Percentiles rank a stretch among this genome's conserved stretches.
Evolutionary conservation across 2,329 filamentous ascomycete genomes (phyloP).

Genomic region (Colletotrichum endophyticum): DNA sequence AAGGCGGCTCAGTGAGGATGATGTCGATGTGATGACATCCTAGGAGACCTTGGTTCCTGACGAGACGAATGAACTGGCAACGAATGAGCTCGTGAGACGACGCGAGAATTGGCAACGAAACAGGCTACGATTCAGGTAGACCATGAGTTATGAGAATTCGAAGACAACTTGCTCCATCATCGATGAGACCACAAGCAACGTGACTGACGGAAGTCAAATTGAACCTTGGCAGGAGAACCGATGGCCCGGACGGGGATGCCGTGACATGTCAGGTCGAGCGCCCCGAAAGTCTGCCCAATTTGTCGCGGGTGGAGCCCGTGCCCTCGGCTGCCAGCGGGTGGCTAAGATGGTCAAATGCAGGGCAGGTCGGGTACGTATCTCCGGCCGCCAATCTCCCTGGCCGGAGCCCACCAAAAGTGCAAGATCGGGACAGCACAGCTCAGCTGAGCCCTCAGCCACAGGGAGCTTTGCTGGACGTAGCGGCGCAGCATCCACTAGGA

Average conservation of each 20-base stretch:
- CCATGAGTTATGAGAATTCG: neutral
- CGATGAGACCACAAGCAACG: neutral
- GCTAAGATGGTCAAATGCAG: neutral
- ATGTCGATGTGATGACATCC: neutral
- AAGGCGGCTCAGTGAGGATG: neutral
- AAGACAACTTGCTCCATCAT: neutral
- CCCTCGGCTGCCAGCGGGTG: constrained; percentile 11
- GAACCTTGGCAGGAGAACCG: neutral
- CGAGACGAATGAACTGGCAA: neutral
- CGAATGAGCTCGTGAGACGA: neutral
- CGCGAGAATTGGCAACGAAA: neutral
- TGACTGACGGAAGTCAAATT: neutral
- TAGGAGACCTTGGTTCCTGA: neutral
- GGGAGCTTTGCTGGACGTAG: constrained; percentile 18
- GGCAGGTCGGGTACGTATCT: neutral
- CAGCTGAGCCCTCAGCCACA: constrained; percentile 22
- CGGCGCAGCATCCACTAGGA: constrained; percentile 21
- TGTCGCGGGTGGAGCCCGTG: neutral
- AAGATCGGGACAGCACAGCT: constrained; percentile 3
- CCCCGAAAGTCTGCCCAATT: constrained; percentile 8
- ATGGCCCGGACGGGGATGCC: neutral
- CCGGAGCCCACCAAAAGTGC: neutral
- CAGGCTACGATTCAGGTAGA: neutral
- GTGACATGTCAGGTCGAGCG: neutral
- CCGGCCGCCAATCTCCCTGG: neutral